These are phyloP conservation scores for Penicillium ucsense DNA, from an alignment of 495 filamentous ascomycete species.

Conservation along the genomic window DNA sequence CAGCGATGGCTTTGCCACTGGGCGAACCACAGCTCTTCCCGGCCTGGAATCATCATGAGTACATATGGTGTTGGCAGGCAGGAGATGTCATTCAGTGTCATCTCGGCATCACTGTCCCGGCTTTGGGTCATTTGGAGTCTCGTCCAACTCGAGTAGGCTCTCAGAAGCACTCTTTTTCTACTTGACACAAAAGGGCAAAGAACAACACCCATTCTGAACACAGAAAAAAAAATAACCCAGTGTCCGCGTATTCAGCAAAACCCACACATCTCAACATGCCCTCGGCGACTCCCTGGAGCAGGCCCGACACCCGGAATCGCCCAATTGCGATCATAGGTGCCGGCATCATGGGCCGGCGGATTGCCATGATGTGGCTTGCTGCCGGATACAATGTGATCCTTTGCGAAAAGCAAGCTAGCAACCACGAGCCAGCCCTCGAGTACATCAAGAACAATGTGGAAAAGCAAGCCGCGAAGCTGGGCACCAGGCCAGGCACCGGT, in stretches of 20 bases:
- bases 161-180: too few relatives aligned
- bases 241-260: too few relatives aligned
- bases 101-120: constrained; percentile 4
- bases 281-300: constrained; percentile 7
- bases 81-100: constrained; percentile 9
- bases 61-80: not conserved
- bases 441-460: constrained; percentile 24
- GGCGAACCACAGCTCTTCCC: constrained; percentile 4
- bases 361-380: constrained; percentile 22
- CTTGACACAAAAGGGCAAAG: too few relatives aligned
- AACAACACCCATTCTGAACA: too few relatives aligned
- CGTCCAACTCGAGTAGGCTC: too few relatives aligned
- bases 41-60: constrained; percentile 8
- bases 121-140: not conserved
- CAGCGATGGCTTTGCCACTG: constrained; percentile 1
- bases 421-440: constrained; percentile 13
- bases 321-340: constrained; percentile 32
- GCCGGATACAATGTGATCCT: constrained; percentile 25
- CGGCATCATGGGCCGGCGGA: constrained; percentile 33
- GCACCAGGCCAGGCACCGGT: constrained; percentile 17
- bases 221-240: too few relatives aligned
- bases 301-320: constrained; percentile 16
- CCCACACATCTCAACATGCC: not conserved
- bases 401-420: constrained; percentile 18
- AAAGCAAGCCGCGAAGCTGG: constrained; percentile 21